Evolutionary conservation across 495 filamentous ascomycete genomes (phyloP).

Genomic region (Lindgomyces ingoldianus): DNA sequence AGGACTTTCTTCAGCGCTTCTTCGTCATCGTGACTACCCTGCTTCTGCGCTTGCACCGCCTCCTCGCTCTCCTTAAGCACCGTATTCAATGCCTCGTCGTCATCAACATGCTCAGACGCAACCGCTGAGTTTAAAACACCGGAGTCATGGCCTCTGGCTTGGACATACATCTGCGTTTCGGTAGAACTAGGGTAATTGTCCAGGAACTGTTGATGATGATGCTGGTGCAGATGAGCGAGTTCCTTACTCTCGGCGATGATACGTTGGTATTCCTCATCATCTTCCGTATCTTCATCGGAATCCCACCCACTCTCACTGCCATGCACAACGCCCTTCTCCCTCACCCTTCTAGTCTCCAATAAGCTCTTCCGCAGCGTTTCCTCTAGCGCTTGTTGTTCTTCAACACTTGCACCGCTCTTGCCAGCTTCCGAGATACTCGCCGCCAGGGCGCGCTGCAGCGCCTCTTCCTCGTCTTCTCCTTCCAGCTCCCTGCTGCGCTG

Average conservation of each 20-base stretch:
- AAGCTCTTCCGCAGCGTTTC: slow-evolving; percentile 60
- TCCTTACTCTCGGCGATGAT: slow-evolving; percentile 44
- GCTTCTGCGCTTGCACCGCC: slow-evolving; percentile 1
- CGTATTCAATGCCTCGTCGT: slow-evolving; percentile 11
- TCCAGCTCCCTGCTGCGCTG: slow-evolving; percentile 43
- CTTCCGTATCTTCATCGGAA: slow-evolving; percentile 43
- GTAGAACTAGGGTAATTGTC: slow-evolving; percentile 31
- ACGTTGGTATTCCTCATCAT: slow-evolving; percentile 49
- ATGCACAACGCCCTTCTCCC: slow-evolving; percentile 1
- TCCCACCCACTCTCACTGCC: slow-evolving; percentile 30
- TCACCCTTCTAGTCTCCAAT: slow-evolving; percentile 43
- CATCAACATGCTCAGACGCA: background rate
- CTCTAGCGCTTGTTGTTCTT: slow-evolving; percentile 59
- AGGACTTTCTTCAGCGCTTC: slow-evolving; percentile 43
- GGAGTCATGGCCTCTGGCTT: slow-evolving; percentile 1
- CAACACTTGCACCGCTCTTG: slow-evolving; percentile 41
- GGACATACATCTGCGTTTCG: slow-evolving; percentile 25
- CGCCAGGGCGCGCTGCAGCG: slow-evolving; percentile 40
- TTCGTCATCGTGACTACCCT: slow-evolving; percentile 45
- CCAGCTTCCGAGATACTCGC: slow-evolving; percentile 40
- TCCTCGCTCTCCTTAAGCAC: slow-evolving; percentile 39
- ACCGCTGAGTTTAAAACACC: slow-evolving; percentile 6
- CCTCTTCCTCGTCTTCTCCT: slow-evolving; percentile 40
- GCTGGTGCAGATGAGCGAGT: slow-evolving; percentile 30
- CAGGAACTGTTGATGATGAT: slow-evolving; percentile 14